A percentile compares a stretch with the other conserved stretches of the same genome.
These are phyloP conservation scores for Phytophthora capsici DNA, from an alignment of 352 stramenopile genomes.

Conservation along the genomic window DNA sequence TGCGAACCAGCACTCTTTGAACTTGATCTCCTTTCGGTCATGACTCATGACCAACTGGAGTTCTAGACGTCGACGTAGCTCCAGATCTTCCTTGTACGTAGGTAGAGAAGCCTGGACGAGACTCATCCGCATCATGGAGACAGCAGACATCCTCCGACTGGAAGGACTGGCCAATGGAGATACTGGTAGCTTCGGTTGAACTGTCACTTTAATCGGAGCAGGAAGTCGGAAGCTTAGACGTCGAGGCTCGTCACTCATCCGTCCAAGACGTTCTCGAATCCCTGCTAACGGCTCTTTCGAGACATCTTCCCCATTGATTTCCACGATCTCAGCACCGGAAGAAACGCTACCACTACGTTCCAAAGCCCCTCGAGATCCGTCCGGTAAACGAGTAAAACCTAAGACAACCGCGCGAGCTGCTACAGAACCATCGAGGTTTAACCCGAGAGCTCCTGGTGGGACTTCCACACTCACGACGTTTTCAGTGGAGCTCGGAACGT, in stretches of 20 bases:
- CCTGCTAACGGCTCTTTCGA: slow-evolving; percentile 45
- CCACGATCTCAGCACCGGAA: slow-evolving; percentile 55
- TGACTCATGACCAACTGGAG: slow-evolving; percentile 59
- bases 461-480: slow-evolving; percentile 54
- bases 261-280: slow-evolving; percentile 51
- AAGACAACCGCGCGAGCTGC: slow-evolving; percentile 52
- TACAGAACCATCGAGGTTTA: slow-evolving; percentile 54
- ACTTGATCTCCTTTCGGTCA: slow-evolving; percentile 45
- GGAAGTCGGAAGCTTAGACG: slow-evolving; percentile 58
- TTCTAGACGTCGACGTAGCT: slow-evolving; percentile 62
- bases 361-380: slow-evolving; percentile 52
- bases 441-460: slow-evolving; percentile 57
- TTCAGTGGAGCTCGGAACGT: slow-evolving; percentile 18
- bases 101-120: slow-evolving; percentile 28
- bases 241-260: slow-evolving; percentile 37
- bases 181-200: background rate
- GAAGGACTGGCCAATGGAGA: background rate
- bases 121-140: slow-evolving; percentile 22
- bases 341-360: slow-evolving; percentile 51
- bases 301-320: slow-evolving; percentile 73
- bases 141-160: slow-evolving; percentile 18
- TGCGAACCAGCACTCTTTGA: slow-evolving; percentile 78
- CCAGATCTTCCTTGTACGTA: slow-evolving; percentile 54
- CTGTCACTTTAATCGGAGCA: slow-evolving; percentile 9
- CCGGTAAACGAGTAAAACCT: slow-evolving; percentile 65